Evolutionary conservation across 1,284 basidiomycete genomes (phyloP), one percentile per base, ranked within the genome.

Genomic region (Rhodofomes roseus): DNA sequence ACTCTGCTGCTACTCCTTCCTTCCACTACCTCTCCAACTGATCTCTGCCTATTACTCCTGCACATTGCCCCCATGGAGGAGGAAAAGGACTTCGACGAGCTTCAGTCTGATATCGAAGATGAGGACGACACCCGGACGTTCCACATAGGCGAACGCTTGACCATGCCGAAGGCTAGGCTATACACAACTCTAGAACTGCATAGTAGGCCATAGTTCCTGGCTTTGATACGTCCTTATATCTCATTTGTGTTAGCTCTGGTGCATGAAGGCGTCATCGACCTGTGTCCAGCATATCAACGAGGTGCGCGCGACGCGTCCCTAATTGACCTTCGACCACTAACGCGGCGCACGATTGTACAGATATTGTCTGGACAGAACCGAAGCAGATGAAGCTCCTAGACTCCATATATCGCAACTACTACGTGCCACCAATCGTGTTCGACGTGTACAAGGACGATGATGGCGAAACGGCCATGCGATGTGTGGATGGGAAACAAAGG

Each of bases 401-500:
- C 66, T 91, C 89, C 0, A 76, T 92, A n/a, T 87, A 85, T 62
- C 84, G 82, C 55, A 87, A 90, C 64, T 87, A 81, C 66, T 90
- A 85, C 62, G 82, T 92, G 8, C 89, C 88, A 0, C 86, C 87
- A 0, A 77, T 92, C n/a, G 83, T 91, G 36, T 89, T 91, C 59
- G 82, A 85, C 4, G 77, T 87, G 1, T 73, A 73, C 51, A 70
- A 65, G 22, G 80, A 83, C 57, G 81, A 84, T 11, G 83, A 85
- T 0, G 84, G 81, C 0, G 78, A 81, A 52, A 74, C 77, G 43
- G 71, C 81, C n/a, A 73, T 82, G 60, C 73, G 85, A 54, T 92
- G 90, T 63, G 87, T 91, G 14, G 90, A 91, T 63, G 89, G 89
- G 4, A 92, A 91, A 68, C 89, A 90, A 74, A 77, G 89, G 46